Evolutionary conservation across 2,329 filamentous ascomycete species (phyloP).

Genomic region (Hymenoscyphus salicellus): DNA sequence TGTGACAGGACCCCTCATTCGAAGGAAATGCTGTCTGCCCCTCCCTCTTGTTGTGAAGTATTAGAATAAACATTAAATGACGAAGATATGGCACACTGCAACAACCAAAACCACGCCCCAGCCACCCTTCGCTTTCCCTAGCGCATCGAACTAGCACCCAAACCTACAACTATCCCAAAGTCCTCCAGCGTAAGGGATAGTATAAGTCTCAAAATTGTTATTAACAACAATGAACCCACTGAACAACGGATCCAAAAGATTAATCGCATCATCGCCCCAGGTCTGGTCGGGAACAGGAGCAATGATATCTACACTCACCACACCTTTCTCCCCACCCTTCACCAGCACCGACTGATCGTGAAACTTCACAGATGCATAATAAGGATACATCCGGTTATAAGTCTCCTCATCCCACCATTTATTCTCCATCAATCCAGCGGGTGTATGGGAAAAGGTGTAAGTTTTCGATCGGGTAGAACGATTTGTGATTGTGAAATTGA

Average conservation of each 20-base stretch:
- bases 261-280: not conserved
- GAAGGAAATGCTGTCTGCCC: too few relatives aligned
- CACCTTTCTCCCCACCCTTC: not conserved
- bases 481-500: conserved; percentile 32
- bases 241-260: not conserved
- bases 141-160: not conserved
- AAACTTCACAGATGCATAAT: conserved; percentile 2
- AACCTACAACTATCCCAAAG: conserved; percentile 3
- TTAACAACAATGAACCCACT: not conserved
- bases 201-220: not conserved
- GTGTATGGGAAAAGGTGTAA: conserved; percentile 29
- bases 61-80: too few relatives aligned
- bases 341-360: not conserved
- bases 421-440: conserved; percentile 25
- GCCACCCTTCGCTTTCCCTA: not conserved
- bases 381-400: conserved; percentile 18
- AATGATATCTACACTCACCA: not conserved
- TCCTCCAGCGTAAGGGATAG: conserved; percentile 2
- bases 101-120: not conserved
- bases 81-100: too few relatives aligned
- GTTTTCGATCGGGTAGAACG: conserved; percentile 19
- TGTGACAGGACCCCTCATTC: too few relatives aligned
- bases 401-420: conserved; percentile 10
- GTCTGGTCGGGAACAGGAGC: not conserved
- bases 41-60: too few relatives aligned